phyloP scores from a whole-genome alignment of 495 filamentous ascomycete genomes.

The Podospora appendiculata region DNA sequence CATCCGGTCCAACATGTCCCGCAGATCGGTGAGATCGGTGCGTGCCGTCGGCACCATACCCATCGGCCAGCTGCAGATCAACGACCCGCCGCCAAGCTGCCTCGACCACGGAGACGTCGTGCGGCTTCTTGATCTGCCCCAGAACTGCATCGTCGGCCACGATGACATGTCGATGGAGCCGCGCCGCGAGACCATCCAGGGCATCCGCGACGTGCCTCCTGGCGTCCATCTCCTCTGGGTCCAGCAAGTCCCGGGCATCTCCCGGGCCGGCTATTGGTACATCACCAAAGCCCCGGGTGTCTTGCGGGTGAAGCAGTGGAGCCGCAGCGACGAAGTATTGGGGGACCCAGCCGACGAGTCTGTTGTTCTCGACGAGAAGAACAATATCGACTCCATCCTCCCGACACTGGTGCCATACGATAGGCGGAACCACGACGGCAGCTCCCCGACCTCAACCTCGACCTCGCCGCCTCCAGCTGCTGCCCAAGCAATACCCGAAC shows the following conservation, averaged over 20 bases:
- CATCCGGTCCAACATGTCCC: conserved; percentile 12
- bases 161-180: conserved; percentile 34
- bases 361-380: conserved; percentile 26
- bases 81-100: conserved; percentile 5
- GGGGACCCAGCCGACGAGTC: conserved; percentile 28
- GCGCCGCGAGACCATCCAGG: conserved; percentile 32
- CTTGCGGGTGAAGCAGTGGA: conserved; percentile 53
- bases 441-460: not conserved
- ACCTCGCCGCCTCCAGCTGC: not conserved
- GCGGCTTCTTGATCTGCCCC: conserved; percentile 31
- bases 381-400: conserved; percentile 27
- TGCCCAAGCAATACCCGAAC: not conserved
- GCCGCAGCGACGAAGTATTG: conserved; percentile 44
- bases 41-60: conserved; percentile 25
- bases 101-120: conserved; percentile 35
- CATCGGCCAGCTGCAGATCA: conserved; percentile 28
- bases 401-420: conserved; percentile 31
- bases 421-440: conserved; percentile 3
- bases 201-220: conserved; percentile 52
- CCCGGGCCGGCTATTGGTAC: conserved; percentile 56
- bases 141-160: conserved; percentile 35
- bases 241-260: conserved; percentile 29
- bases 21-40: conserved; percentile 8
- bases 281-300: conserved; percentile 26
- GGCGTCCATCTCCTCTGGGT: conserved; percentile 54